A percentile compares a stretch with the other conserved stretches of the same genome.
These are phyloP conservation scores for Wickerhamomyces kurtzmanii DNA, from an alignment of 805 yeast species.

Conservation along the genomic window DNA sequence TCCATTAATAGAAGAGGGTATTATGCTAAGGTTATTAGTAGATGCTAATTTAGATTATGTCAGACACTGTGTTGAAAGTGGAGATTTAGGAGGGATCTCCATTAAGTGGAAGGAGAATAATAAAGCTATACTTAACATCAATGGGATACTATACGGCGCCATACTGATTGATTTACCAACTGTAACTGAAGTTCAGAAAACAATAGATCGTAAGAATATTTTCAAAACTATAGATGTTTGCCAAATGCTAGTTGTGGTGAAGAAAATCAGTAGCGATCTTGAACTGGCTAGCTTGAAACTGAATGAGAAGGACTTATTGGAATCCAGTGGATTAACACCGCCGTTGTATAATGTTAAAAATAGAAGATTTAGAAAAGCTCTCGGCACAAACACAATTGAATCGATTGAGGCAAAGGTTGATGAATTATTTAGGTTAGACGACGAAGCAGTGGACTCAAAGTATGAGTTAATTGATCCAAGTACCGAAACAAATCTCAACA, in stretches of 20 bases:
- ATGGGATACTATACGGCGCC: constrained; percentile 67
- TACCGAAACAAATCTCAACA: constrained; percentile 18
- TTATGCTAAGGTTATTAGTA: constrained; percentile 63
- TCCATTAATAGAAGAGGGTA: constrained; percentile 83
- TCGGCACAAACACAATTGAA: constrained; percentile 63
- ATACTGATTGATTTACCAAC: constrained; percentile 87
- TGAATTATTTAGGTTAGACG: constrained; percentile 65
- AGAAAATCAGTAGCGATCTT: constrained; percentile 35
- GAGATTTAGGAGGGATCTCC: constrained; percentile 62
- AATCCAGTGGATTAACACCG: constrained; percentile 68
- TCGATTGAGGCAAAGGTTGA: constrained; percentile 73
- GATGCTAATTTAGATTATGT: constrained; percentile 65
- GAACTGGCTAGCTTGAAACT: constrained; percentile 29
- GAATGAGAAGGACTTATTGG: constrained; percentile 31
- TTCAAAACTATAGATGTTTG: constrained; percentile 80
- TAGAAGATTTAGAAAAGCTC: constrained; percentile 61
- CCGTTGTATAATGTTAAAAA: constrained; percentile 67
- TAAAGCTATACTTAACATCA: constrained; percentile 69
- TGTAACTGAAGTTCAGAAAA: constrained; percentile 75
- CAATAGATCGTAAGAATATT: constrained; percentile 81
- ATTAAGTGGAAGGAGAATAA: constrained; percentile 79
- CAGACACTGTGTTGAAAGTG: constrained; percentile 65
- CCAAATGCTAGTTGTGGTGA: constrained; percentile 75
- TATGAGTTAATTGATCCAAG: constrained; percentile 65
- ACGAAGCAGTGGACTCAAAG: constrained; percentile 70